Base-by-base conservation (phyloP, 768 basidiomycete genomes). In the Ephemerocybe angulata region DNA sequence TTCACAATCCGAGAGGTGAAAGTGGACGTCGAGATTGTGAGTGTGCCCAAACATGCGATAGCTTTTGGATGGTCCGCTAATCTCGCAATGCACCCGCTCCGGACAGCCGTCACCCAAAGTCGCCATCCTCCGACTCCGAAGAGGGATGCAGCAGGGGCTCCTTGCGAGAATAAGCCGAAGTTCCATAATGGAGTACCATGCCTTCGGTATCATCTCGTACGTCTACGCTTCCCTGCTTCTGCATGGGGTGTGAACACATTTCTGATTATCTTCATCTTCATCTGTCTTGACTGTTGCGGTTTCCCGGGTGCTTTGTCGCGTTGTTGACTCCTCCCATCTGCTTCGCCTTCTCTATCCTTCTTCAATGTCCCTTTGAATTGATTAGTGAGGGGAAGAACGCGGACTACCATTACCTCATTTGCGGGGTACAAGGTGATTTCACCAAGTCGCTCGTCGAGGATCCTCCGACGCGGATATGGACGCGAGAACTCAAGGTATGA, bases 121-220 rank as follows among this genome's bases (percentile, higher is more conserved):
- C 13, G 88, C 85, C 5, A 74, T 92, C 42, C 74, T 92, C 59
- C 86, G 88, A 47, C 90, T 90, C 61, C 78, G 87, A 70, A 83
- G 89, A 57, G 90, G 90, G 28, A 91, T 92, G 88, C 89, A 91
- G 66, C 90, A 91, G 64, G 88, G 90, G 44, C 72, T 92, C 51
- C 74, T 91, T 46, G 83, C 87, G 63, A 85, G 90, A 62, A 83
- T 92, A 67, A 86, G 86, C 68, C 86, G 89, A 67, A 80, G 81
- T 62, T 77, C 84, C 40, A 74, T 90, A 56, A 79, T 86, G 81
- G 90, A 92, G 69, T 92, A 90, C 67, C 90, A 91, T 65, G 88
- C 88, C 13, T 92, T 92, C 62, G 90, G 90, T 56, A 85, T 87
- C 65, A 83, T 92, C 63, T 89, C 87, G 87, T 89, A 68, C 22